Percentiles rank a stretch among this genome's conserved stretches.
Evolutionary conservation across 192 early-diverging fungal species (phyloP).

Genomic region (Coemansia sp.): DNA sequence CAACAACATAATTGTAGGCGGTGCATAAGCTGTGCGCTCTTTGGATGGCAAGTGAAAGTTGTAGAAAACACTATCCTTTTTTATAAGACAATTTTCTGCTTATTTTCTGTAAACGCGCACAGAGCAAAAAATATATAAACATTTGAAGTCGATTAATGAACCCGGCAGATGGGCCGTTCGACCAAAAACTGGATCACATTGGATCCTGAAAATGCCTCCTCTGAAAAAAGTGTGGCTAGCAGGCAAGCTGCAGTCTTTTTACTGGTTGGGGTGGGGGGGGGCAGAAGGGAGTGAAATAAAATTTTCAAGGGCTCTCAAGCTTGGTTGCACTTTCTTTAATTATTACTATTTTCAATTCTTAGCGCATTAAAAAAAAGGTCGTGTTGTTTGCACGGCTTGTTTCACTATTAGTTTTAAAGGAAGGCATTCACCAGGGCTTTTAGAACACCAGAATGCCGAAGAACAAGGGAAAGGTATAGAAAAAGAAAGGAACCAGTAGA

Average conservation of each 20-base stretch:
- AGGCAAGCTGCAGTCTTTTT: background rate
- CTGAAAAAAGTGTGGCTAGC: no score
- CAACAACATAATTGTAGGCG: constrained; percentile 97
- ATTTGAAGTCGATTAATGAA: no score
- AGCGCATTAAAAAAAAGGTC: background rate
- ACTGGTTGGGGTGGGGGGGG: constrained; percentile 4
- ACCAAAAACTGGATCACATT: no score
- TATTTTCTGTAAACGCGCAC: no score
- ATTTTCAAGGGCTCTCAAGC: background rate
- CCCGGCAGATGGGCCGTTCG: no score
- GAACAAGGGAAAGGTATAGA: constrained; percentile 92
- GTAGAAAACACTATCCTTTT: constrained; percentile 1
- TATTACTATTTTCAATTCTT: background rate
- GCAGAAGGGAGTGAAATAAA: background rate
- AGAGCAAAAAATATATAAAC: no score
- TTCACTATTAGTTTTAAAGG: no score
- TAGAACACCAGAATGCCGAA: constrained; percentile 67
- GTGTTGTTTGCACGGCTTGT: no score
- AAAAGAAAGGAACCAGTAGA: background rate
- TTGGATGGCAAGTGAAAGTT: no score
- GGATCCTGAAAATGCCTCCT: no score
- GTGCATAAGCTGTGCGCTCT: constrained; percentile 20
- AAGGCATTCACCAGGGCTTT: no score
- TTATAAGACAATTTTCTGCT: background rate
- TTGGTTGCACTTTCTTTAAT: background rate